phyloP scores from a whole-genome alignment of 176 grass and related monocot species.

The Dendrocalamus sinicus region DNA sequence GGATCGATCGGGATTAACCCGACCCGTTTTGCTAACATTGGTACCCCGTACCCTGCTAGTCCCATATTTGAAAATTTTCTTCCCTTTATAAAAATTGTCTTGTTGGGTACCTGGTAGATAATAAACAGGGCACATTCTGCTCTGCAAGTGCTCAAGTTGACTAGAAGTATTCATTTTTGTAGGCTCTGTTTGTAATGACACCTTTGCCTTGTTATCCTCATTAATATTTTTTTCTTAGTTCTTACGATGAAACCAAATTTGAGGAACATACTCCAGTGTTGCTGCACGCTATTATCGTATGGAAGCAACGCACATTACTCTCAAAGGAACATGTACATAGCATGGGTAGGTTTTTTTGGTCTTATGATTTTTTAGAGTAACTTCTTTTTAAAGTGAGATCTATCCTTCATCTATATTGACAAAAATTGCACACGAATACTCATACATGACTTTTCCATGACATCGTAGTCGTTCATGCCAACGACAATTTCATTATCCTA shows the following conservation, averaged over 20 bases:
- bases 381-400: too few species aligned
- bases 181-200: not conserved
- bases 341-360: not conserved
- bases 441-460: not conserved
- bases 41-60: not conserved
- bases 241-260: not conserved
- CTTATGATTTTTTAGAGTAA: too few species aligned
- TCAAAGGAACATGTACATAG: not conserved
- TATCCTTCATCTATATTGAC: too few species aligned
- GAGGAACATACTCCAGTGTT: not conserved
- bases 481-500: not conserved
- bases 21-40: not conserved
- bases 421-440: too few species aligned
- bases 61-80: not conserved
- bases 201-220: not conserved
- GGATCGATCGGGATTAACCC: too few species aligned
- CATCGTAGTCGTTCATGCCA: not conserved
- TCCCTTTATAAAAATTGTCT: not conserved
- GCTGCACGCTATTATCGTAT: not conserved
- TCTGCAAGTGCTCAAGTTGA: not conserved
- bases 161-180: not conserved
- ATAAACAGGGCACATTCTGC: not conserved
- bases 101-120: not conserved
- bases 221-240: not conserved
- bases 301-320: not conserved